A percentile compares a stretch with the other conserved stretches of the same genome.
These are phyloP conservation scores for Ceratobasidium sp. DNA, from an alignment of 1,284 basidiomycete genomes.

Conservation along the genomic window DNA sequence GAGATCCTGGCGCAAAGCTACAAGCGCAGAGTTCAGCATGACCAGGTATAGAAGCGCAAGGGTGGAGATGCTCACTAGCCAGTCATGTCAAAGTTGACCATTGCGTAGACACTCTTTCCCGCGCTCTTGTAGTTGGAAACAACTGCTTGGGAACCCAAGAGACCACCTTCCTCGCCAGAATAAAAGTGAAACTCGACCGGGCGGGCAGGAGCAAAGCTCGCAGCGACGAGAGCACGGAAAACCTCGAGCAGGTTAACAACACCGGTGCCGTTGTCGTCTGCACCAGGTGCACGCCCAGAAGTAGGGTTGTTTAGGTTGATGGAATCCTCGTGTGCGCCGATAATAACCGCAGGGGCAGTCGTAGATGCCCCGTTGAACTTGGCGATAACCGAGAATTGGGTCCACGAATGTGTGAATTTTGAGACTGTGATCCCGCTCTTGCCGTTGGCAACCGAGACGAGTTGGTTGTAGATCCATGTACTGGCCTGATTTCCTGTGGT, in stretches of 20 bases:
- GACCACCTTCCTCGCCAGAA: constrained; percentile 65
- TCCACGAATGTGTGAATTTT: constrained; percentile 67
- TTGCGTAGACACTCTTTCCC: constrained; percentile 61
- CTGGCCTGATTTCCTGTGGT: constrained; percentile 58
- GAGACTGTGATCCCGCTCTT: constrained; percentile 57
- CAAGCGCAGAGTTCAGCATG: constrained; percentile 53
- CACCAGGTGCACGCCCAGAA: constrained; percentile 63
- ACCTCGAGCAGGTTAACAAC: constrained; percentile 68
- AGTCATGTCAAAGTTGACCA: constrained; percentile 63
- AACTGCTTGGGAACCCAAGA: constrained; percentile 68
- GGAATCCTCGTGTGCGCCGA: constrained; percentile 68
- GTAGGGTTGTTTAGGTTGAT: constrained; percentile 59
- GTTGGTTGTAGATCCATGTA: constrained; percentile 49
- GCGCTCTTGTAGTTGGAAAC: constrained; percentile 63
- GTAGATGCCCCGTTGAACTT: constrained; percentile 56
- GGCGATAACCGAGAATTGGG: constrained; percentile 66
- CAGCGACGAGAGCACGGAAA: constrained; percentile 61
- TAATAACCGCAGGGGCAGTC: constrained; percentile 59
- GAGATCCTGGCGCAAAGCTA: constrained; percentile 62
- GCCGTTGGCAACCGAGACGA: constrained; percentile 31
- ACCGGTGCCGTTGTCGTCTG: constrained; percentile 68
- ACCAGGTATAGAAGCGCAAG: not conserved
- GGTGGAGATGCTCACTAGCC: constrained; percentile 41
- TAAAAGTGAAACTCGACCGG: constrained; percentile 72
- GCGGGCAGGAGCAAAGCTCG: constrained; percentile 61